Evolutionary conservation across 108 stramenopile genomes (phyloP).

Genomic region (Cylindrotheca fusiformis): DNA sequence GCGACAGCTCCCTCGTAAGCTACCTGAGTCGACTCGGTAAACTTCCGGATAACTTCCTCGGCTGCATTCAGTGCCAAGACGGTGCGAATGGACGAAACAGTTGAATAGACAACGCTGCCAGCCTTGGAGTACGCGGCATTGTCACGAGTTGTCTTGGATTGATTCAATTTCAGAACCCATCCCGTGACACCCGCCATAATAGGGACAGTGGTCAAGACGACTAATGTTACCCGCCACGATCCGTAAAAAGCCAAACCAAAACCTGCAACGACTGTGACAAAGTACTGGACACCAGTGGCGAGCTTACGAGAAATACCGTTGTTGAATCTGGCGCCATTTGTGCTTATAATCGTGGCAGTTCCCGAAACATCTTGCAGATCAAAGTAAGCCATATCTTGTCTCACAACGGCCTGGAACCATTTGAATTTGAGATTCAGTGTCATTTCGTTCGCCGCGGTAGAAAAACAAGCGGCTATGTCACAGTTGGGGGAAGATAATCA

Average conservation of each 20-base stretch:
- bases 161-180: conserved; percentile 32
- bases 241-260: too few species aligned
- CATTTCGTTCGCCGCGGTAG: conserved; percentile 42
- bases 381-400: too few species aligned
- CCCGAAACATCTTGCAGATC: too few species aligned
- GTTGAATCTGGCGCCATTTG: too few species aligned
- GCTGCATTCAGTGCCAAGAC: conserved; percentile 50
- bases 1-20: conserved; percentile 26
- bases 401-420: too few species aligned
- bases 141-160: too few species aligned
- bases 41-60: too few species aligned
- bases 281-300: conserved; percentile 35
- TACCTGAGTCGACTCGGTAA: conserved; percentile 32
- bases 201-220: conserved; percentile 36
- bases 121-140: conserved; percentile 45
- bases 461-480: conserved; percentile 20
- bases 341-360: too few species aligned
- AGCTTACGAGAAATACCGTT: too few species aligned
- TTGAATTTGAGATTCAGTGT: conserved; percentile 24
- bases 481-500: too few species aligned
- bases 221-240: too few species aligned
- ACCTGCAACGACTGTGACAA: conserved; percentile 32
- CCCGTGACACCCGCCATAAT: conserved; percentile 29
- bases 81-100: too few species aligned
- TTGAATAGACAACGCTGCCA: conserved; percentile 39